A percentile compares a stretch with the other conserved stretches of the same genome.
Conservation (phyloP, 108 stramenopile species). For the Schizochytrium sp. region DNA sequence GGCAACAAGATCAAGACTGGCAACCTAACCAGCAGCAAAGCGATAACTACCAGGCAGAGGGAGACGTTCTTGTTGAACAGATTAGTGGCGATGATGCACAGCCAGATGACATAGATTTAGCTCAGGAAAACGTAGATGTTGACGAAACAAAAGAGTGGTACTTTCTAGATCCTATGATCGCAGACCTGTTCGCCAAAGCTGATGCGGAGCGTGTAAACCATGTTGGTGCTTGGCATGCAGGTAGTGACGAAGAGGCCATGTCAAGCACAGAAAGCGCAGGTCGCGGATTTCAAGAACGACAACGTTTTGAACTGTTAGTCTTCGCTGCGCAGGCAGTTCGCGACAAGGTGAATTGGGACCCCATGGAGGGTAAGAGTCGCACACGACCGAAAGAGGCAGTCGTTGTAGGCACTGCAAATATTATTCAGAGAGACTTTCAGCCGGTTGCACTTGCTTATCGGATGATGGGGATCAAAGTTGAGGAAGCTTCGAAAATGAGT, state of each 20-base stretch:
- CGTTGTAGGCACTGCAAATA: conserved; percentile 8
- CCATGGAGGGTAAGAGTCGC: conserved; percentile 30
- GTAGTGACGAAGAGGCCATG: background rate
- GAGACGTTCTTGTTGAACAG: too few relatives aligned
- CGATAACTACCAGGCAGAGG: too few relatives aligned
- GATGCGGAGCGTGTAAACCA: conserved; percentile 6
- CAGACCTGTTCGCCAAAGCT: background rate
- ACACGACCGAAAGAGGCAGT: conserved; percentile 11
- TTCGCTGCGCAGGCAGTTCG: background rate
- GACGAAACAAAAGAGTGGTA: conserved; percentile 8
- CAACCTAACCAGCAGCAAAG: too few relatives aligned
- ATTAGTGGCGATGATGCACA: background rate
- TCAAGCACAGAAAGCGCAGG: background rate
- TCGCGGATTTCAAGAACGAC: background rate
- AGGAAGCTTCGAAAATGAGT: conserved; percentile 23
- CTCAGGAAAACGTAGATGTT: background rate
- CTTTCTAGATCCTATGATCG: background rate
- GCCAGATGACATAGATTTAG: background rate
- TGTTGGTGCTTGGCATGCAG: conserved; percentile 18
- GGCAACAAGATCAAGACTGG: too few relatives aligned
- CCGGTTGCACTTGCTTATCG: conserved; percentile 32
- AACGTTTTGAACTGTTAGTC: background rate
- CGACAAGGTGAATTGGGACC: conserved; percentile 56
- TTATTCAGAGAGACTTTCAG: conserved; percentile 29
- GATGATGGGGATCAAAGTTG: conserved; percentile 7